Evolutionary conservation across 306 rosid genomes (phyloP).

Genomic region (Glycine latifolia): DNA sequence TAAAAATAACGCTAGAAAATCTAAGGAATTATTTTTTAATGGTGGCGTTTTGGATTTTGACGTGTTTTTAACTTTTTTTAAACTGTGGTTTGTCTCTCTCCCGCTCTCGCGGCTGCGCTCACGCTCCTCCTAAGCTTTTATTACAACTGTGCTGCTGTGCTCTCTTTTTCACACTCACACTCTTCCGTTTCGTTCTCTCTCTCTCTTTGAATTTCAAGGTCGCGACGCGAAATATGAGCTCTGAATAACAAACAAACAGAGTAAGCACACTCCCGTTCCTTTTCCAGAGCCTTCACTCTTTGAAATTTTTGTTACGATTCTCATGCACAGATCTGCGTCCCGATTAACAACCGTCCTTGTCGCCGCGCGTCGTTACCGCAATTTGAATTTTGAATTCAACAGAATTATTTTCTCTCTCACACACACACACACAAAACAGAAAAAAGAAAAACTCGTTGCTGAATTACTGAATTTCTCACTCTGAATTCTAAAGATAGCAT

Average conservation of each 20-base stretch:
- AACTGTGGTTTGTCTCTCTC: constrained; percentile 10
- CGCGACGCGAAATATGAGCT: not conserved
- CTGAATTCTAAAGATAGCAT: not conserved
- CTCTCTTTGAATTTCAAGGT: not conserved
- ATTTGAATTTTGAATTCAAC: not conserved
- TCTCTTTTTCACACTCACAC: not conserved
- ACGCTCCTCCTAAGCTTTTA: not conserved
- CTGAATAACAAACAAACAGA: not conserved
- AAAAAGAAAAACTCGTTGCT: no score
- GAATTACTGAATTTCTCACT: not conserved
- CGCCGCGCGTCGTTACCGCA: not conserved
- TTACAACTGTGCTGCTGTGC: not conserved
- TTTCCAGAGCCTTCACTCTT: not conserved
- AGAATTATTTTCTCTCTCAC: not conserved
- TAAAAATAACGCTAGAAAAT: no score
- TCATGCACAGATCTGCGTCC: not conserved
- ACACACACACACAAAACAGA: no score
- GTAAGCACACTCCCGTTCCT: not conserved
- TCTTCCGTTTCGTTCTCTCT: not conserved
- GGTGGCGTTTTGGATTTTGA: no score
- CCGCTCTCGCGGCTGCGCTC: not conserved
- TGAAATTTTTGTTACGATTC: not conserved
- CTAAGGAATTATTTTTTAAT: no score
- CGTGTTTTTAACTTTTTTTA: not conserved
- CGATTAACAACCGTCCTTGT: not conserved